Conservation (phyloP, 306 rosid species). For the Rubus idaeus region DNA sequence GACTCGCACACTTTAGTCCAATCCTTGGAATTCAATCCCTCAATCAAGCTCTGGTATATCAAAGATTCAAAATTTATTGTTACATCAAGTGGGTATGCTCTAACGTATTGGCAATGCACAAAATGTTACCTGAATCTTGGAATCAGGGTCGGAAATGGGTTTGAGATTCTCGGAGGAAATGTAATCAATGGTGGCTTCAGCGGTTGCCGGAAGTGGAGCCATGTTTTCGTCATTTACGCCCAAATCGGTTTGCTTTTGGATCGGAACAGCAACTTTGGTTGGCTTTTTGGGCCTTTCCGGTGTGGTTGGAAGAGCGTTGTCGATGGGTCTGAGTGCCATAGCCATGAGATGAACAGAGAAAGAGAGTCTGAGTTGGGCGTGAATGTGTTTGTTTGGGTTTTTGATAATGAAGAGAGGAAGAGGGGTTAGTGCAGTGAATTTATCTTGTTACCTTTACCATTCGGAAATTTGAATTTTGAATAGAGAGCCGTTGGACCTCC, state of each 20-base stretch:
- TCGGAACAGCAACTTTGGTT: conserved; percentile 48
- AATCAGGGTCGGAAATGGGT: conserved; percentile 64
- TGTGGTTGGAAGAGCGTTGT: conserved; percentile 69
- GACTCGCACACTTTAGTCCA: conserved; percentile 78
- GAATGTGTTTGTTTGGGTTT: conserved; percentile 1
- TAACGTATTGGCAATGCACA: background rate
- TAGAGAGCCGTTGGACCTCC: conserved; percentile 27
- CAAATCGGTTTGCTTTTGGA: conserved; percentile 41
- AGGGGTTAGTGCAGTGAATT: background rate
- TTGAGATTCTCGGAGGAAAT: conserved; percentile 66
- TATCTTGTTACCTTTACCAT: background rate
- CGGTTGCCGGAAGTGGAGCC: conserved; percentile 41
- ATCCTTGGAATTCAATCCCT: conserved; percentile 67
- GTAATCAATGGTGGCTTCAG: conserved; percentile 66
- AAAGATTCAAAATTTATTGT: background rate
- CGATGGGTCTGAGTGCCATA: conserved; percentile 89
- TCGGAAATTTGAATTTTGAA: conserved; percentile 25
- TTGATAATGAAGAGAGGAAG: conserved; percentile 7
- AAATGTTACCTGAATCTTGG: conserved; percentile 52
- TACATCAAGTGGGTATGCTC: conserved; percentile 12
- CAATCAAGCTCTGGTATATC: conserved; percentile 54
- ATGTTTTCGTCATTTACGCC: conserved; percentile 54
- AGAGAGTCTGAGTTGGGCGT: background rate
- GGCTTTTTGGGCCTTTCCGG: conserved; percentile 75
- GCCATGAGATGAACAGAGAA: conserved; percentile 31